Evolutionary conservation across 108 stramenopile species (phyloP).

Genomic region (Aureococcus anophagefferens): DNA sequence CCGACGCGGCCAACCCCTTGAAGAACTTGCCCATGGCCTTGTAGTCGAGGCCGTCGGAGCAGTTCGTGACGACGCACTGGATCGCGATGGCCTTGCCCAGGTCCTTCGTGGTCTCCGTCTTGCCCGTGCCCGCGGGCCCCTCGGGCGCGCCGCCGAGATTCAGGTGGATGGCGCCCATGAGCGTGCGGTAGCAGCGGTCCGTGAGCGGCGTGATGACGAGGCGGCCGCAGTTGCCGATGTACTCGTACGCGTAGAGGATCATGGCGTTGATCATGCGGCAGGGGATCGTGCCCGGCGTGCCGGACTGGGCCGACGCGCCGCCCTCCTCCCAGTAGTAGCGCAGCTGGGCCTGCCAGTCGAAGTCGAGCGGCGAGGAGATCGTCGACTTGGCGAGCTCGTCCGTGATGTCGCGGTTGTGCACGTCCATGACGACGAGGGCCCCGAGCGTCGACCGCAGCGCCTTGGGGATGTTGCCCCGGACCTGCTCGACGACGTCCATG

Average conservation of each 20-base stretch:
- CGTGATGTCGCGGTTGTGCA: conserved; percentile 52
- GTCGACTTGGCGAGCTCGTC: conserved; percentile 10
- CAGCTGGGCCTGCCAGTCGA: conserved; percentile 59
- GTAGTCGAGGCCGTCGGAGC: conserved; percentile 58
- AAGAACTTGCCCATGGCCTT: conserved; percentile 62
- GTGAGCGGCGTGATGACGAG: conserved; percentile 62
- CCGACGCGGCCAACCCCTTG: conserved; percentile 52
- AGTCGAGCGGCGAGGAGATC: conserved; percentile 23
- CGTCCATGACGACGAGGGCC: conserved; percentile 55
- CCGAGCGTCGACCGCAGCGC: conserved; percentile 39
- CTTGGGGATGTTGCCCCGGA: conserved; percentile 57
- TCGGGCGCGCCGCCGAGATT: conserved; percentile 58
- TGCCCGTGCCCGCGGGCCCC: conserved; percentile 60
- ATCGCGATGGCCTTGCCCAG: conserved; percentile 54
- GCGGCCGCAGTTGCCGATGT: conserved; percentile 54
- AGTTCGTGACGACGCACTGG: conserved; percentile 62
- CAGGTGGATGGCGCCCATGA: conserved; percentile 57
- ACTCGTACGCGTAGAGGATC: conserved; percentile 54
- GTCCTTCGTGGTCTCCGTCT: conserved; percentile 60
- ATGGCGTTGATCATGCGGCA: conserved; percentile 50
- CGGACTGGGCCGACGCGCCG: conserved; percentile 31
- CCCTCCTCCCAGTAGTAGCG: conserved; percentile 53
- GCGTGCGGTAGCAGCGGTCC: conserved; percentile 58
- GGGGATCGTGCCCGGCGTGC: conserved; percentile 36
- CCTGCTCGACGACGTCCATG: conserved; percentile 40